phyloP scores from a whole-genome alignment of 768 basidiomycete genomes.

The Tremella fuciformis region DNA sequence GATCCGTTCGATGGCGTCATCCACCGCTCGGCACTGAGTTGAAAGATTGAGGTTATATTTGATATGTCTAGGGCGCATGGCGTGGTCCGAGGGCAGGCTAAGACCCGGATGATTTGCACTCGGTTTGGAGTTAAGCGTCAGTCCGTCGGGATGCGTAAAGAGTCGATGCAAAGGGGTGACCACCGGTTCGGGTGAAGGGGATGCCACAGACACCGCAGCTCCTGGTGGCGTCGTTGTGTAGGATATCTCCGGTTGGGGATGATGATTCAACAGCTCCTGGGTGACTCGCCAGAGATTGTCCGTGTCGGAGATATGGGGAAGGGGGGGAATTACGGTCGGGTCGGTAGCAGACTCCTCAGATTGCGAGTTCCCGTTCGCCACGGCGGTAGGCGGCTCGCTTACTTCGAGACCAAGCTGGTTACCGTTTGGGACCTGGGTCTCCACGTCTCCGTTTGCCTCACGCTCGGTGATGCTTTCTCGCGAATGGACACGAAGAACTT shows the following conservation, averaged over 20 bases:
- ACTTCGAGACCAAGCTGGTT: conserved; percentile 4
- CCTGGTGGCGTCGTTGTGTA: conserved; percentile 22
- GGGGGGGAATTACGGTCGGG: conserved; percentile 16
- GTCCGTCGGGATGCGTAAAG: conserved; percentile 46
- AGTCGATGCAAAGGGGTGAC: conserved; percentile 45
- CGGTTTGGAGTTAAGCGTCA: conserved; percentile 34
- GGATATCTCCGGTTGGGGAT: conserved; percentile 22
- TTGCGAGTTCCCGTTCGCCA: neutral
- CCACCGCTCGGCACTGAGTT: conserved; percentile 41
- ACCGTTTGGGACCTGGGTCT: conserved; percentile 6
- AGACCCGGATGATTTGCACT: conserved; percentile 27
- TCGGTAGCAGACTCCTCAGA: neutral
- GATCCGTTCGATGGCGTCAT: conserved; percentile 48
- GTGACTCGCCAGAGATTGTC: conserved; percentile 45
- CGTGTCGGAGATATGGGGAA: conserved; percentile 38
- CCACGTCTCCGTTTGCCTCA: neutral
- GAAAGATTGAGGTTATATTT: conserved; percentile 44
- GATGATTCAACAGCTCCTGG: conserved; percentile 30
- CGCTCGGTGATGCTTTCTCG: conserved; percentile 19
- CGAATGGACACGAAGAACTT: conserved; percentile 31
- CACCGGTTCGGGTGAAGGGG: conserved; percentile 14
- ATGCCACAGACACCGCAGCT: conserved; percentile 7
- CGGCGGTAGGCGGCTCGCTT: neutral
- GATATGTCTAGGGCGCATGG: conserved; percentile 23
- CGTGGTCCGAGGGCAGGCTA: conserved; percentile 19